Base-by-base conservation (phyloP, 2,329 filamentous ascomycete species). In the Aspergillus niger region DNA sequence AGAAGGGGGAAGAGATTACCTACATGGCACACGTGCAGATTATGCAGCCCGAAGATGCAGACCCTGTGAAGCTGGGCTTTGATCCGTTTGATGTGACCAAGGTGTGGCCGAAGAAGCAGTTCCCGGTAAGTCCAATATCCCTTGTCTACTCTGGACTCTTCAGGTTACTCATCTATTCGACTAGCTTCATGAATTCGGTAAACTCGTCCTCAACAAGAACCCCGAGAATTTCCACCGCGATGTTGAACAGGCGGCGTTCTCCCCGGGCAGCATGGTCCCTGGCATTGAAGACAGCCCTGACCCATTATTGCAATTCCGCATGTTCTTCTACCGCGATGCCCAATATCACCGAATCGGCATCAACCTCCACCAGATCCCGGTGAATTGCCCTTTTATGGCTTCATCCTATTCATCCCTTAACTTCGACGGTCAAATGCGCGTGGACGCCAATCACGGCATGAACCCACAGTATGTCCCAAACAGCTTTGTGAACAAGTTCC, bases 1-100 rank as follows among this genome's bases (percentile, higher is more conserved):
- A 82, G 58, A 68, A 64, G 1, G 79, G 79, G 5, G 70, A 80
- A 20, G 67, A 77, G 43, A 68, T 78, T 13, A 74, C 76, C 17
- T 82, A 79, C 79, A 81, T 77, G 3, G 77, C 76, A 4, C 72
- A 77, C 49, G 74, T 82, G 3, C 79, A 81, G 57, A 72, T 81
- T 51, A 82, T 82, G 79, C 69, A 77, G 43, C 76, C 78, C 2
- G 73, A 80, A 20, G 74, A 83, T 47, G 80, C 80, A 0, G 77
- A 81, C 60, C 74, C 80, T 2, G 71, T 76, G n/a, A 77, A 78
- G 51, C 74, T 84, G n/a, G 79, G 80, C 3, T 84, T 83, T 61
- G 81, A 84, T 55, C 77, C 80, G 7, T 83, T 85, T 61, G 82
- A 85, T 63, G 75, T 84, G 4, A 84, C 83, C 38, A 84, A 84